A percentile compares a stretch with the other conserved stretches of the same genome.
phyloP scores from a whole-genome alignment of 2,329 filamentous ascomycete genomes.

The Microcyclospora pomicola region DNA sequence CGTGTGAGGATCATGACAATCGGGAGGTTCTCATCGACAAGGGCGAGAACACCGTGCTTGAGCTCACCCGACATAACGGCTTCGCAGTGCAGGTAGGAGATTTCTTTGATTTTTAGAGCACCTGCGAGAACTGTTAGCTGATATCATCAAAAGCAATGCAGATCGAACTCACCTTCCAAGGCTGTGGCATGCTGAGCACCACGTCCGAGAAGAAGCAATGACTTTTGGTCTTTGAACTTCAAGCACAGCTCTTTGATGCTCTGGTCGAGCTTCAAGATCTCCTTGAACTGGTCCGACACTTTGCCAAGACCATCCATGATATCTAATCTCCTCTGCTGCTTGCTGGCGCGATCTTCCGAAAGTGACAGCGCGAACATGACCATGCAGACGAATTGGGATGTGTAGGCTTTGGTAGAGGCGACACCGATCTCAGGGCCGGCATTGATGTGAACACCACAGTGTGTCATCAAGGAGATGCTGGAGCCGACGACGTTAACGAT shows the following conservation, averaged over 20 bases:
- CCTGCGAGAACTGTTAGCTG: slow-evolving; percentile 29
- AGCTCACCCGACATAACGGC: slow-evolving; percentile 99
- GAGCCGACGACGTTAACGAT: slow-evolving; percentile 98
- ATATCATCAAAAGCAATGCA: not conserved
- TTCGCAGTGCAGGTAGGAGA: slow-evolving; percentile 98
- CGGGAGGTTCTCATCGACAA: slow-evolving; percentile 95
- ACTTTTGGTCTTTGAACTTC: slow-evolving; percentile 94
- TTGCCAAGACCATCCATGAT: slow-evolving; percentile 88
- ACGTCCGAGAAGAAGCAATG: slow-evolving; percentile 79
- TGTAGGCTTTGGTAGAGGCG: slow-evolving; percentile 97
- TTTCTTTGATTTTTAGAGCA: slow-evolving; percentile 99
- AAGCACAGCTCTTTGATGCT: slow-evolving; percentile 89
- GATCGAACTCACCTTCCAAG: slow-evolving; percentile 52
- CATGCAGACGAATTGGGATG: slow-evolving; percentile 98
- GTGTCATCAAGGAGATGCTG: slow-evolving; percentile 94
- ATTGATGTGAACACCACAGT: slow-evolving; percentile 99
- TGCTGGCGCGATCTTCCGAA: slow-evolving; percentile 91
- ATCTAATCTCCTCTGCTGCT: slow-evolving; percentile 79
- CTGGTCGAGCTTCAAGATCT: slow-evolving; percentile 81
- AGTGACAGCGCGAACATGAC: slow-evolving; percentile 98
- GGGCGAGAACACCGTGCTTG: slow-evolving; percentile 93
- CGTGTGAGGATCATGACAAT: slow-evolving; percentile 99
- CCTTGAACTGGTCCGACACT: slow-evolving; percentile 81
- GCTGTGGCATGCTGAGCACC: slow-evolving; percentile 95
- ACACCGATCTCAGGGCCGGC: slow-evolving; percentile 98